Evolutionary conservation across 1,284 basidiomycete genomes (phyloP).

Genomic region (Pyrrhoderma lamaoense): DNA sequence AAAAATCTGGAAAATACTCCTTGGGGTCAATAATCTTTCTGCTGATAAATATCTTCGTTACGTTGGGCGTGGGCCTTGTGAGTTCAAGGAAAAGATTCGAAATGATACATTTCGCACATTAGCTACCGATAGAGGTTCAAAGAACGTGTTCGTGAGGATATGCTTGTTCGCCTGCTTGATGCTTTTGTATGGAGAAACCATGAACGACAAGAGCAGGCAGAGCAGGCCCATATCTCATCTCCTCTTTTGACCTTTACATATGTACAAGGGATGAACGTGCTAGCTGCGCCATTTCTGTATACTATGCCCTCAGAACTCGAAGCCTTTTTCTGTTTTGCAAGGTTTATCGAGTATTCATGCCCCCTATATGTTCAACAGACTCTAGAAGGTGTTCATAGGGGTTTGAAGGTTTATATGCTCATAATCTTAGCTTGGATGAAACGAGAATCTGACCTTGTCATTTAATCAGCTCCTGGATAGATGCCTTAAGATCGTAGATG

Average conservation of each 20-base stretch:
- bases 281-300: slow-evolving; percentile 95
- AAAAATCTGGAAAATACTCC: slow-evolving; percentile 87
- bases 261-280: slow-evolving; percentile 98
- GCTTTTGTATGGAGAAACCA: slow-evolving; percentile 95
- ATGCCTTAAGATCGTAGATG: slow-evolving; percentile 87
- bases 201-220: slow-evolving; percentile 52
- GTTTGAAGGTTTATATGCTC: slow-evolving; percentile 66
- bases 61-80: slow-evolving; percentile 77
- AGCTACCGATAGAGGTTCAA: slow-evolving; percentile 91
- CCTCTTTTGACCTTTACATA: slow-evolving; percentile 78
- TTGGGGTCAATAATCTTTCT: slow-evolving; percentile 72
- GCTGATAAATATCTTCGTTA: slow-evolving; percentile 75
- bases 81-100: slow-evolving; percentile 84
- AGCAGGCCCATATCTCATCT: slow-evolving; percentile 21
- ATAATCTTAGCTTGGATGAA: not conserved
- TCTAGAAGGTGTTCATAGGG: slow-evolving; percentile 88
- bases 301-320: slow-evolving; percentile 94
- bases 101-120: slow-evolving; percentile 84
- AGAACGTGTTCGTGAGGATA: slow-evolving; percentile 89
- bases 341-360: slow-evolving; percentile 90
- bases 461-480: slow-evolving; percentile 73
- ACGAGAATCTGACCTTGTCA: not conserved
- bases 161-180: slow-evolving; percentile 91
- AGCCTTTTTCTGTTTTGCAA: slow-evolving; percentile 92
- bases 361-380: slow-evolving; percentile 95